Conservation (phyloP, 176 grass and related monocot species). For the Alopecurus myosuroides region DNA sequence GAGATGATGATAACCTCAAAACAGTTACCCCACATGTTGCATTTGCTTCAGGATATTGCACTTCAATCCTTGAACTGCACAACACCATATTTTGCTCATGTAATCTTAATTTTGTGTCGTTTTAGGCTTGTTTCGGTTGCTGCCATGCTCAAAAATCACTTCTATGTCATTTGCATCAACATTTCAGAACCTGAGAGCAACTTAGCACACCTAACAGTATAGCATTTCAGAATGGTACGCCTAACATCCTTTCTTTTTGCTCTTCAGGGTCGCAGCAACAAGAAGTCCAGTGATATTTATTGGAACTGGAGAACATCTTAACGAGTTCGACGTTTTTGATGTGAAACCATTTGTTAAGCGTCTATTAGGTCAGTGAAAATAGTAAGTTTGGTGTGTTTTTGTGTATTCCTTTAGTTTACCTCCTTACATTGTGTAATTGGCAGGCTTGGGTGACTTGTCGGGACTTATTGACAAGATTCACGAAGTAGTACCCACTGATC, state of each 20-base stretch:
- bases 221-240: no score
- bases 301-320: slow-evolving; percentile 92
- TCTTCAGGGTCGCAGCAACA: no score
- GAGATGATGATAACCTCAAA: not conserved
- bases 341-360: slow-evolving; percentile 94
- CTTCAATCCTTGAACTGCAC: not conserved
- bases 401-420: slow-evolving; percentile 7
- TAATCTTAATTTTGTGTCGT: not conserved
- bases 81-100: not conserved
- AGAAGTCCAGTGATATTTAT: no score
- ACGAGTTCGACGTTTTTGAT: slow-evolving; percentile 91
- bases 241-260: no score
- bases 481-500: slow-evolving; percentile 87
- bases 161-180: not conserved
- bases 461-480: slow-evolving; percentile 97
- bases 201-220: not conserved
- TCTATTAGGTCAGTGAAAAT: slow-evolving; percentile 64
- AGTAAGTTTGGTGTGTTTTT: not conserved
- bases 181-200: not conserved
- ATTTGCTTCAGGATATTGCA: slow-evolving; percentile 3
- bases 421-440: not conserved
- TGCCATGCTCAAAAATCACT: not conserved
- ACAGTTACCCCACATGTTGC: not conserved
- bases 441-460: slow-evolving; percentile 89
- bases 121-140: not conserved